phyloP scores from a whole-genome alignment of 148 eudicot genomes.

The Dysphania ambrosioides region DNA sequence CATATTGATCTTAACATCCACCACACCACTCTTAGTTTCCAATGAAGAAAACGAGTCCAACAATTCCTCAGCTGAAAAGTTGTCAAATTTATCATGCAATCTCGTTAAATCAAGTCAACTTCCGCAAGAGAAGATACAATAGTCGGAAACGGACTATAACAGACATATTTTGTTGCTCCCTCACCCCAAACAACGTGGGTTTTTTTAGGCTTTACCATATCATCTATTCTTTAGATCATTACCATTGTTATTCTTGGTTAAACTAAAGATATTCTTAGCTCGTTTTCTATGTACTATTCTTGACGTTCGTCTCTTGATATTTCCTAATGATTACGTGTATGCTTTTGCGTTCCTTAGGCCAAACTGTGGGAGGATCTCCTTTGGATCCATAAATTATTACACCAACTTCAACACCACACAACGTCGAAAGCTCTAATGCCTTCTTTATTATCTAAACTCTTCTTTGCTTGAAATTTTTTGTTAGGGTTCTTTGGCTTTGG shows the following conservation, averaged over 20 bases:
- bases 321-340: not conserved
- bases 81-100: too few relatives aligned
- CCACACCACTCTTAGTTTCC: constrained; percentile 9
- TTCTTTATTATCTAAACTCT: constrained; percentile 13
- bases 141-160: too few relatives aligned
- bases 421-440: constrained; percentile 19
- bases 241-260: too few relatives aligned
- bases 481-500: not conserved
- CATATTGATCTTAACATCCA: constrained; percentile 7
- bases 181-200: too few relatives aligned
- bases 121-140: too few relatives aligned
- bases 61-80: constrained; percentile 8
- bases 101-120: too few relatives aligned
- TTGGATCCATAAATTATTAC: constrained; percentile 21
- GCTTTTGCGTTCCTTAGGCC: constrained; percentile 13
- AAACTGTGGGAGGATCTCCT: constrained; percentile 5
- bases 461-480: not conserved
- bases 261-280: not conserved
- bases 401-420: constrained; percentile 16
- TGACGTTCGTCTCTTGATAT: not conserved
- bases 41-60: not conserved
- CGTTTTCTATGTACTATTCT: constrained; percentile 14
- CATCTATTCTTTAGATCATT: not conserved
- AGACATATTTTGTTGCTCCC: too few relatives aligned
- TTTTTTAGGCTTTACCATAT: not conserved